Evolutionary conservation across 768 basidiomycete genomes (phyloP).

Genomic region (Kwoniella bestiolae): DNA sequence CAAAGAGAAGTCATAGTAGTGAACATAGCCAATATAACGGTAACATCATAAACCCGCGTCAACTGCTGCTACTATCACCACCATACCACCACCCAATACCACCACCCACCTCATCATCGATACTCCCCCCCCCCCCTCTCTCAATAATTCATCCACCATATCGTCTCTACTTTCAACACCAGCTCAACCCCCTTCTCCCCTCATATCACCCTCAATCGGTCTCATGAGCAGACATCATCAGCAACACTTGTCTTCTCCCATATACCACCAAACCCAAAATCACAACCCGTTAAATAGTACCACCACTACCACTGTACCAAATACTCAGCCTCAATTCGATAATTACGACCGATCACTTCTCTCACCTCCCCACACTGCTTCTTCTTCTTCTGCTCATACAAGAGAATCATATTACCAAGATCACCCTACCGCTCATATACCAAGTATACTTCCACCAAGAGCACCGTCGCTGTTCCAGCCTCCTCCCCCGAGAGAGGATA

Average conservation of each 20-base stretch:
- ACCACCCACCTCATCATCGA: neutral
- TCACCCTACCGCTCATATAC: neutral
- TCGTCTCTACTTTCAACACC: neutral
- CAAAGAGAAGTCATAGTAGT: neutral
- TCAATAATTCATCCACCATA: neutral
- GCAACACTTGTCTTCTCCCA: constrained; percentile 19
- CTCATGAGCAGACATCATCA: constrained; percentile 30
- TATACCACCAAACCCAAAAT: constrained; percentile 16
- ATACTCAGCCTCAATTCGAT: neutral
- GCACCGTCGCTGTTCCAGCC: constrained; percentile 20
- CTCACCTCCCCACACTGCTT: neutral
- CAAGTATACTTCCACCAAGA: constrained; percentile 14
- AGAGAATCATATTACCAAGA: neutral
- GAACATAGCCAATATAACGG: neutral
- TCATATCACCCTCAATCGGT: constrained; percentile 12
- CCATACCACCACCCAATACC: neutral
- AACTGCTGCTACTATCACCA: neutral
- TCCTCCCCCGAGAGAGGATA: constrained; percentile 25
- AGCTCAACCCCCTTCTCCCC: neutral
- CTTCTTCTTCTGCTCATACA: neutral
- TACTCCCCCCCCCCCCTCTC: neutral
- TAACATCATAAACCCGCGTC: neutral
- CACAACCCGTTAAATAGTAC: constrained; percentile 19
- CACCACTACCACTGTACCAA: neutral
- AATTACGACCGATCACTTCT: constrained; percentile 1